Conservation (phyloP, 148 eudicot species). For the Vaccinium myrtillus region DNA sequence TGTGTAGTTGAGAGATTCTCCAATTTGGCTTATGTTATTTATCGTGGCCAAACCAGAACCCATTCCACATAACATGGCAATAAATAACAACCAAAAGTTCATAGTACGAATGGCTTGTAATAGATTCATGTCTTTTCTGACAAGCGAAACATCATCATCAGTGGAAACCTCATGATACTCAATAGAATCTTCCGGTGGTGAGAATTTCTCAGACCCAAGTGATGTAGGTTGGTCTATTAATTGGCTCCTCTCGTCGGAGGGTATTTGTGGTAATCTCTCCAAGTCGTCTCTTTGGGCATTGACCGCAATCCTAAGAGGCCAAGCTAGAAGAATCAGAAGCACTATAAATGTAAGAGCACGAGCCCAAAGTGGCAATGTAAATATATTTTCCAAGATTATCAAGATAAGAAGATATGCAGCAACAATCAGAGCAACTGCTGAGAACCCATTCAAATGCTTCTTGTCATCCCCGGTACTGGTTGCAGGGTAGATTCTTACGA, state of each 20-base stretch:
- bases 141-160: background rate
- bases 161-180: conserved; percentile 22
- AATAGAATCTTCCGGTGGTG: conserved; percentile 12
- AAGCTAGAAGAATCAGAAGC: conserved; percentile 53
- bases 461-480: conserved; percentile 44
- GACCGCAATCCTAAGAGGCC: conserved; percentile 50
- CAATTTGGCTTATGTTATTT: conserved; percentile 88
- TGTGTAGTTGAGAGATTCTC: conserved; percentile 69
- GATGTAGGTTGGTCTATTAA: conserved; percentile 20
- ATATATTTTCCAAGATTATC: conserved; percentile 57
- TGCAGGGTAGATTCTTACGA: conserved; percentile 44
- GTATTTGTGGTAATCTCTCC: conserved; percentile 18
- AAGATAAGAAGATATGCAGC: conserved; percentile 69
- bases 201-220: conserved; percentile 19
- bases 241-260: conserved; percentile 22
- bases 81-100: conserved; percentile 75
- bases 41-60: conserved; percentile 91
- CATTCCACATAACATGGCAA: conserved; percentile 88
- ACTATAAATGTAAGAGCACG: conserved; percentile 33
- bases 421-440: conserved; percentile 49
- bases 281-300: conserved; percentile 48
- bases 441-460: conserved; percentile 63
- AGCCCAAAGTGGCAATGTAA: conserved; percentile 53
- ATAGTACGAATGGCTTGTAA: conserved; percentile 56
- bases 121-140: conserved; percentile 44